A percentile compares a stretch with the other conserved stretches of the same genome.
Conservation (phyloP, 2,329 filamentous ascomycete genomes). For the Phyllosticta citribraziliensis region DNA sequence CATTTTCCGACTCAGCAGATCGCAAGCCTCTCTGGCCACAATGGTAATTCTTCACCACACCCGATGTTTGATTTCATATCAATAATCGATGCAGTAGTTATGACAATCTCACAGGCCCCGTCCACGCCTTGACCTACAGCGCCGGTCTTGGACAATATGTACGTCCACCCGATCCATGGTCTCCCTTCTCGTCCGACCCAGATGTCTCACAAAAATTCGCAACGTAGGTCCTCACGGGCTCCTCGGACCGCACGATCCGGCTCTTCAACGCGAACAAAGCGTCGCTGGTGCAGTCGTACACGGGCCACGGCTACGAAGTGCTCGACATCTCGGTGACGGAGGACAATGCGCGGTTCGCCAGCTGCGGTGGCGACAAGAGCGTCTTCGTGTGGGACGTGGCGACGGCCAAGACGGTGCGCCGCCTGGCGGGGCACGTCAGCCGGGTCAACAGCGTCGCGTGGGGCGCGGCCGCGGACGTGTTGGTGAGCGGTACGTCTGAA, state of each 20-base stretch:
- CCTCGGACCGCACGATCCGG: conserved; percentile 72
- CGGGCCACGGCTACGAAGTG: conserved; percentile 85
- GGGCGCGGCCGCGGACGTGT: conserved; percentile 63
- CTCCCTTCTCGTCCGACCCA: conserved; percentile 1
- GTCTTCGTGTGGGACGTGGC: conserved; percentile 95
- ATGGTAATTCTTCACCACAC: conserved; percentile 14
- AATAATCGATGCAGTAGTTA: conserved; percentile 1
- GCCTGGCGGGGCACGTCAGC: conserved; percentile 63
- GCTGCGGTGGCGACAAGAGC: conserved; percentile 78
- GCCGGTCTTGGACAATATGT: conserved; percentile 39
- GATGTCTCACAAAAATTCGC: not conserved
- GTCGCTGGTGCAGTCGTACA: conserved; percentile 73
- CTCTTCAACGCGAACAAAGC: conserved; percentile 68
- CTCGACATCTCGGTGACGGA: conserved; percentile 63
- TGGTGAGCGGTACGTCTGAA: conserved; percentile 48
- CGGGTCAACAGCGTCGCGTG: conserved; percentile 73
- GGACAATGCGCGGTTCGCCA: conserved; percentile 78
- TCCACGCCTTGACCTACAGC: conserved; percentile 43
- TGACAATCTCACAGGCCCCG: conserved; percentile 24
- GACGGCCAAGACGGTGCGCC: conserved; percentile 63
- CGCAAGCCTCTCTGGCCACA: conserved; percentile 32
- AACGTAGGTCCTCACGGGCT: conserved; percentile 61
- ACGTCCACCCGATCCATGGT: conserved; percentile 9
- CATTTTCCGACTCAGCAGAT: conserved; percentile 31
- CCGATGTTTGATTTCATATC: no score